Conservation (phyloP, 495 filamentous ascomycete genomes). For the Penicillium egyptiacum region DNA sequence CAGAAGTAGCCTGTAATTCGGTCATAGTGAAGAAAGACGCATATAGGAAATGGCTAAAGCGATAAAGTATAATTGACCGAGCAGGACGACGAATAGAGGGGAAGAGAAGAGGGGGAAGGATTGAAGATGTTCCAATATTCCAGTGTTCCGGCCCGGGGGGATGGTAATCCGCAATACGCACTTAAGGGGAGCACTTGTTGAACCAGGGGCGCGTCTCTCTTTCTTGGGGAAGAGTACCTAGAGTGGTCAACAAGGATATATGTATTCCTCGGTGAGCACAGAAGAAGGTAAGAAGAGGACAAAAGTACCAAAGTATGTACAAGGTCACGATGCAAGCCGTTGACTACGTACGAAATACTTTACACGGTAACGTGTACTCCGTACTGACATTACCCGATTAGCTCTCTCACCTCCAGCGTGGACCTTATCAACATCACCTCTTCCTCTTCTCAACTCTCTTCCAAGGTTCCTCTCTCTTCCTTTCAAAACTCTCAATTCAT, state of each 20-base stretch:
- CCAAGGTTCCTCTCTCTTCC: neutral
- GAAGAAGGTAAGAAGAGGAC: neutral
- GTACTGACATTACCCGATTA: neutral
- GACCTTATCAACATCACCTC: neutral
- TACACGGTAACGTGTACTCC: neutral
- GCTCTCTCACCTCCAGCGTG: too few species aligned
- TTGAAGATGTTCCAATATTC: neutral
- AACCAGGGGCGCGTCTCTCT: neutral
- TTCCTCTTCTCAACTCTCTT: neutral
- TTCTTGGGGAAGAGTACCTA: neutral
- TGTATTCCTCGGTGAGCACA: neutral
- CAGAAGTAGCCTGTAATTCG: conserved; percentile 23
- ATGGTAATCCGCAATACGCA: neutral
- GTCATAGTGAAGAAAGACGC: conserved; percentile 22
- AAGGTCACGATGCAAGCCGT: neutral
- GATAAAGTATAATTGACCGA: conserved; percentile 1
- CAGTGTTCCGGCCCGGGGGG: neutral
- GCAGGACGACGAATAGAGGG: neutral
- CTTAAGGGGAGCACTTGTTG: neutral
- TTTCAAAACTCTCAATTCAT: neutral
- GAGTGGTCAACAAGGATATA: conserved; percentile 3
- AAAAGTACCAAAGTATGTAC: neutral
- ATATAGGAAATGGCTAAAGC: conserved; percentile 8
- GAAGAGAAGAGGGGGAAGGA: conserved; percentile 3
- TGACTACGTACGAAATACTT: neutral